Base-by-base conservation (phyloP, 1,284 basidiomycete species). In the Sphagnurus paluster region DNA sequence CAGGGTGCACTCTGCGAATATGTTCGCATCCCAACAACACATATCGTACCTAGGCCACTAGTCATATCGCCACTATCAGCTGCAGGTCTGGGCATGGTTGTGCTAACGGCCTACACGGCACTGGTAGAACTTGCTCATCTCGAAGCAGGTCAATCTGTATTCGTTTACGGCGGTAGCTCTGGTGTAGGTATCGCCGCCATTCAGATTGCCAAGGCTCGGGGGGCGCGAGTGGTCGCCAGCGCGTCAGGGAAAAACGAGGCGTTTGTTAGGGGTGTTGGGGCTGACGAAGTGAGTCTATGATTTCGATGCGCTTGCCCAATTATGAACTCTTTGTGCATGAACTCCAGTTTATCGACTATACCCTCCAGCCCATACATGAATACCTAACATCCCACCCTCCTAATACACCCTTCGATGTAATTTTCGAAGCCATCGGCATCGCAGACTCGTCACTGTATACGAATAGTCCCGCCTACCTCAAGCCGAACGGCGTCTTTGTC, bases 131-230 rank as follows among this genome's bases (percentile, higher is more conserved):
- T 62, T 7, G 68, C 66, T 1, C 53, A 70, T 16, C 43, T 82
- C 14, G 61, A 76, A 53, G 53, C 65, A 1, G 71, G 72, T 0
- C 75, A 77, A 50, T 68, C 66, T 0, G 65, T 88, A 2, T 76
- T 87, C 51, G 68, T 88, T 50, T 80, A 84, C 36, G 85, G 86
- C 0, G 85, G 82, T 0, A 80, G 76, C 16, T 76, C 80, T 0
- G 65, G 76, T 2, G 82, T 86, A 1, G 87, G 85, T 0, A 68
- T 71, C 20, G 72, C 74, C 44, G 83, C 78, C 0, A 78, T 86
- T 29, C 83, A 87, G 55, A 65, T 87, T 23, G 80, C 82, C 4
- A 83, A 82, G 50, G 67, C 72, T 1, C 67, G 71, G 44, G 79
- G 79, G 0, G 71, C 75, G 29, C 72, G 60, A 10, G 81, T 87